phyloP scores from a whole-genome alignment of 2,329 filamentous ascomycete species.

The Akanthomyces muscarius region DNA sequence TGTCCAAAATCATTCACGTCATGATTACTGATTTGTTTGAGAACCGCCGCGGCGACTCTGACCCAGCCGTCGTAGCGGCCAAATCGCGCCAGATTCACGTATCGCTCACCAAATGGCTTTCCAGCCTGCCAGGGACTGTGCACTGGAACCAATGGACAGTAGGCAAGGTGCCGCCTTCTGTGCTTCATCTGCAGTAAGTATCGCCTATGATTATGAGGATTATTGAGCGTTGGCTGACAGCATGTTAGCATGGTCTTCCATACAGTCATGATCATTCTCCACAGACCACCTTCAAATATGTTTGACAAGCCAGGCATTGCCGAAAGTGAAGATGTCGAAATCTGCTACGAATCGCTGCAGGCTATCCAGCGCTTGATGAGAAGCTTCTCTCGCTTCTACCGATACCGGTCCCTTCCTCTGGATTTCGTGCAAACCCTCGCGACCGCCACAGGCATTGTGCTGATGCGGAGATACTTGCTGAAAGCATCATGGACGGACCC shows the following conservation, averaged over 20 bases:
- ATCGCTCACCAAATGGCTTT: conserved; percentile 43
- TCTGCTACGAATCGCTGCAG: conserved; percentile 46
- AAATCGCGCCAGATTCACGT: conserved; percentile 44
- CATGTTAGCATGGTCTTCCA: conserved; percentile 42
- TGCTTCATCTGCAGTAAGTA: conserved; percentile 44
- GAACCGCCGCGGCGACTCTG: conserved; percentile 40
- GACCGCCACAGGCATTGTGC: conserved; percentile 41
- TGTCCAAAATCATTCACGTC: conserved; percentile 45
- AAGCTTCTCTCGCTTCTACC: conserved; percentile 41
- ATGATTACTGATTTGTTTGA: conserved; percentile 50
- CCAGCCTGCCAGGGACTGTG: conserved; percentile 41
- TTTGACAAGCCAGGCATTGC: conserved; percentile 37
- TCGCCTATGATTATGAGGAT: background rate
- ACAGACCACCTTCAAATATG: conserved; percentile 43
- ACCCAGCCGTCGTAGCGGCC: conserved; percentile 38
- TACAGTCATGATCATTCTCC: conserved; percentile 49
- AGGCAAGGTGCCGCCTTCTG: conserved; percentile 41
- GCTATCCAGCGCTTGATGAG: conserved; percentile 43
- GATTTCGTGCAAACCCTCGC: conserved; percentile 48
- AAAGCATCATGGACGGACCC: conserved; percentile 37
- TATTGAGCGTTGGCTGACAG: background rate
- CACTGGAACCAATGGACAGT: conserved; percentile 51
- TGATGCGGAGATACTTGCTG: conserved; percentile 44
- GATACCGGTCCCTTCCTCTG: conserved; percentile 40
- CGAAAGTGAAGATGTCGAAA: conserved; percentile 43